Evolutionary conservation across 2,329 filamentous ascomycete genomes (phyloP), one percentile per base, ranked within the genome.

Genomic region (Magnaporthales sp.): DNA sequence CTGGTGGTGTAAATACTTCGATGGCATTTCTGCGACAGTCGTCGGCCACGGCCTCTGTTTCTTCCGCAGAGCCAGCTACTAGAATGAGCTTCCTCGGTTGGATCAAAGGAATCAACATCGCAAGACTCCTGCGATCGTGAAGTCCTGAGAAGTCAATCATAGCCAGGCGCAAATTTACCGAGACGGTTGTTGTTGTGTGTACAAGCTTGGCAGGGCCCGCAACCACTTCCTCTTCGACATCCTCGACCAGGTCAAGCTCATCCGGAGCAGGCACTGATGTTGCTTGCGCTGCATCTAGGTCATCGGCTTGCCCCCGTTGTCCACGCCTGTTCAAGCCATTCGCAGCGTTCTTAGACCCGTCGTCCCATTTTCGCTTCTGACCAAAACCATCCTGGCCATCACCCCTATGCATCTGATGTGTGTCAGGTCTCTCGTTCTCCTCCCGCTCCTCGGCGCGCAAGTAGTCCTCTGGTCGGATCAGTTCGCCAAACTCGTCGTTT

Each of bases 351-450:
- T 10, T 80, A 73, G 2, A 26, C 15, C 80, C 82, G 68, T 96
- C 92, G 70, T 94, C 91, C 92, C 94, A 98, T 77, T 92, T 96
- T 68, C 95, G 87, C 79, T 99, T 99, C 80, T 94, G 93, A 22
- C 94, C 95, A 24, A 97, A 84, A 62, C 85, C 86, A 65, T 86
- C 86, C 70, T 89, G 83, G 32, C 79, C 78, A 30, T 82, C 81
- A 13, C 77, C 77, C 67, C 83, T 82, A 15, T 80, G 81, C 19
- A 78, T 81, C 24, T 80, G 77, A 46, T 81, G 81, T 67, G 86
- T 80, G 63, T 89, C 87, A 65, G 26, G 56, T 27, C 60, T 56
- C 6, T 89, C 86, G 13, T 86, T 83, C 29, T 87, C 85, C 67
- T 96, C 92, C 67, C 92, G 89, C 77, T 98, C 95, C 74, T 99